A percentile compares a stretch with the other conserved stretches of the same genome.
phyloP scores from a whole-genome alignment of 257 asterid species.

The Coffea eugenioides region DNA sequence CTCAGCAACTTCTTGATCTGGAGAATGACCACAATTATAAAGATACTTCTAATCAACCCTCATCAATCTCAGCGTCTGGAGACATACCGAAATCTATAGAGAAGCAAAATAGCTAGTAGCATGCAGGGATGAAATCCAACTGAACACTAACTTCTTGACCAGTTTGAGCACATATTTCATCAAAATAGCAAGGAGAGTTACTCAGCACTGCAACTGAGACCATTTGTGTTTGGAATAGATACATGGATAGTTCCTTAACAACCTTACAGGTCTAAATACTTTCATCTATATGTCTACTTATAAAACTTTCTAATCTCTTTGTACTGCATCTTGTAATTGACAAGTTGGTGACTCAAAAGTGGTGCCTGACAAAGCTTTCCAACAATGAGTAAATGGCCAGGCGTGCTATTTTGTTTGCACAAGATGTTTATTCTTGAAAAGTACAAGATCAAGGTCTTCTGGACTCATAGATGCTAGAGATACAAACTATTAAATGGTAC shows the following conservation, averaged over 20 bases:
- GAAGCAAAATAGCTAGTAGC: not conserved
- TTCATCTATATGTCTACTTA: not conserved
- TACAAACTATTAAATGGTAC: too few relatives aligned
- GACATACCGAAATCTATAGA: not conserved
- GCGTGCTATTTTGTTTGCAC: too few relatives aligned
- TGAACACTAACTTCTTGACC: not conserved
- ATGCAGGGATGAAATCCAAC: not conserved
- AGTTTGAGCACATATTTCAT: not conserved
- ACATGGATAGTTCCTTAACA: not conserved
- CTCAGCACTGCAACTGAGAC: not conserved
- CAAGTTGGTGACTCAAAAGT: not conserved
- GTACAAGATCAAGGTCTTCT: too few relatives aligned
- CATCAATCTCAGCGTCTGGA: not conserved
- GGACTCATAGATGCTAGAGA: too few relatives aligned
- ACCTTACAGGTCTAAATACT: not conserved
- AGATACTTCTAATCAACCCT: not conserved
- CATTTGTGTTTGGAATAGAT: not conserved
- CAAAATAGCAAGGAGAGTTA: not conserved
- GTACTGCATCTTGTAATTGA: not conserved
- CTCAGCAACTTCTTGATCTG: slow-evolving; percentile 74
- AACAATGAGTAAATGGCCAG: not conserved
- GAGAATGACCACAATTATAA: not conserved
- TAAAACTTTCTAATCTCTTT: not conserved
- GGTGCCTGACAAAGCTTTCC: not conserved
- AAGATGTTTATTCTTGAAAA: too few relatives aligned